These are phyloP conservation scores for Apiospora rasikravindrae DNA, from an alignment of 2,329 filamentous ascomycete genomes.

Conservation along the genomic window DNA sequence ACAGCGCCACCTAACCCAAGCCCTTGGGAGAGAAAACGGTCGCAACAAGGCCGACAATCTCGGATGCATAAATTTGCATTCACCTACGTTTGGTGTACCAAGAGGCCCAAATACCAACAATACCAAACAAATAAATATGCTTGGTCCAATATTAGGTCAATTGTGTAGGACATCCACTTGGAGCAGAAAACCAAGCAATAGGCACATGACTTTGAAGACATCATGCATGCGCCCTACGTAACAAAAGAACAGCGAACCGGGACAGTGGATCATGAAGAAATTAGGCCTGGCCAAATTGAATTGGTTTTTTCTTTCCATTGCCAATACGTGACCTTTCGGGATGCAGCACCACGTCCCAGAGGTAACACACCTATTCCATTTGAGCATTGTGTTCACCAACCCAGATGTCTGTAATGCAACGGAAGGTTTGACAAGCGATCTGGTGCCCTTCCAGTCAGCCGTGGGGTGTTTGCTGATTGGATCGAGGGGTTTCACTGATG, in stretches of 20 bases:
- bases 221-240: background rate
- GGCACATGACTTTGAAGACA: conserved; percentile 11
- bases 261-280: conserved; percentile 13
- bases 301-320: background rate
- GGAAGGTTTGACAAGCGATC: conserved; percentile 1
- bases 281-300: background rate
- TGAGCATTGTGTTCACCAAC: background rate
- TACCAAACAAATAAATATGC: background rate
- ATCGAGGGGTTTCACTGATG: conserved; percentile 6
- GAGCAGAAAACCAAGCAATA: background rate
- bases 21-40: background rate
- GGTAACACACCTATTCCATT: conserved; percentile 1
- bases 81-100: background rate
- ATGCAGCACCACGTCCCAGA: background rate
- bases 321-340: background rate
- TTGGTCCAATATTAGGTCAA: background rate
- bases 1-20: background rate
- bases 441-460: background rate
- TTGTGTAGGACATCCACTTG: background rate
- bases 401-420: background rate
- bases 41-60: background rate
- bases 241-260: conserved; percentile 4
- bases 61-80: background rate
- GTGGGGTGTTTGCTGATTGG: conserved; percentile 4
- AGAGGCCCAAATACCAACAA: background rate